Base-by-base conservation (phyloP, 306 rosid species). In the Nissolia schottii region DNA sequence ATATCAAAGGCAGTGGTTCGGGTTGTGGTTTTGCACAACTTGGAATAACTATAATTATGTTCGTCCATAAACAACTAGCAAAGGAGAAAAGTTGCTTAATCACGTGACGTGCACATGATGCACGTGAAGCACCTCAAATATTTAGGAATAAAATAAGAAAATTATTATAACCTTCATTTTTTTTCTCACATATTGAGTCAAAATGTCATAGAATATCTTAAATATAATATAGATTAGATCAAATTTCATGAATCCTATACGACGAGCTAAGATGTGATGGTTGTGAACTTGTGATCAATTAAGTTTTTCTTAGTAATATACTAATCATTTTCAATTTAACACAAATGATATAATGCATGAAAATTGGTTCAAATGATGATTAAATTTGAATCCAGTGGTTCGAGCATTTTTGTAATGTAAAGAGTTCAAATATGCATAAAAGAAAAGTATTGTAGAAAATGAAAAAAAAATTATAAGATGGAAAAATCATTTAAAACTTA, bases 81-180 rank as follows among this genome's bases (percentile, higher is more conserved):
- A 24, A 20, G 18, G 3, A 2, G 40, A 59, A 73, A 59, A 56
- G 77, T 35, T 55, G 29, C 18, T 59, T 16, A 25, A 45, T 64
- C 84, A 75, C 78, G 70, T 70, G 84, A 46, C 40, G 74, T 58
- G 58, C 76, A 59, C 61, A 59, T 50, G 79, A 56, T n/a, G 15
- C 67, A 27, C 24, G 70, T 70, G 43, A 64, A 71, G 18, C 32
- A 40, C 40, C 69, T 62, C 22, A 18, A 5, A 13, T 20, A 29
- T 13, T 59, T 29, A 12, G 15, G 25, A 59, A 59, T 32, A 16
- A 19, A 29, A 9, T 18, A 59, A 31, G 6, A 1, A 32, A 15
- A n/a, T 14, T 59, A 31, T 32, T 59, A 31, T 32, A 59, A 12
- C 7, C 13, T 58, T 28, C 5, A 4, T 56, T 20, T 14, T 29